phyloP scores from a whole-genome alignment of 768 basidiomycete species.

The Rubroboletus satanas region DNA sequence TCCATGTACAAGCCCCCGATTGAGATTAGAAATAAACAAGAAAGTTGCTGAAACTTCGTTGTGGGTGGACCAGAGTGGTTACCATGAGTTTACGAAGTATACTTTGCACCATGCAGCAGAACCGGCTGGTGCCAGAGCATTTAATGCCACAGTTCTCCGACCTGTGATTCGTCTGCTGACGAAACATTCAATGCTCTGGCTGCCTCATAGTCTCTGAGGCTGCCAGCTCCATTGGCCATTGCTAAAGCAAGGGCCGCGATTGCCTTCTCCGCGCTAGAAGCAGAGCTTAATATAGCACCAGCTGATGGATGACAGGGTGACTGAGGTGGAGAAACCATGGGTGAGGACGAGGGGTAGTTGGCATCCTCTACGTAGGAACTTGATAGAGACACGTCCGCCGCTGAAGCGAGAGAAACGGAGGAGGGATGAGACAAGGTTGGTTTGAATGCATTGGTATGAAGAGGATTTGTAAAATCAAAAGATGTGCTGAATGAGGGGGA shows the following conservation, averaged over 20 bases:
- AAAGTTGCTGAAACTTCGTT: constrained; percentile 4
- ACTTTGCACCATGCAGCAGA: constrained; percentile 1
- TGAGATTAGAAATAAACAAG: constrained; percentile 30
- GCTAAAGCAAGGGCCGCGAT: constrained; percentile 56
- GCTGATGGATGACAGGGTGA: constrained; percentile 10
- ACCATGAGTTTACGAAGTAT: not conserved
- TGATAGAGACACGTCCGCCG: constrained; percentile 4
- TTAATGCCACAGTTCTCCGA: constrained; percentile 60
- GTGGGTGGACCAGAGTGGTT: not conserved
- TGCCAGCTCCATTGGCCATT: constrained; percentile 61
- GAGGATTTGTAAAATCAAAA: constrained; percentile 21
- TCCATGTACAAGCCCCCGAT: constrained; percentile 15
- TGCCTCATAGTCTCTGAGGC: constrained; percentile 54
- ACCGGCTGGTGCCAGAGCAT: not conserved
- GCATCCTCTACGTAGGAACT: constrained; percentile 1
- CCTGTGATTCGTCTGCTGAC: constrained; percentile 40
- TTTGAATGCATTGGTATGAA: constrained; percentile 29
- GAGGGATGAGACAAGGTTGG: constrained; percentile 19
- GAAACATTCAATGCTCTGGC: constrained; percentile 38
- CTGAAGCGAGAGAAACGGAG: constrained; percentile 13
- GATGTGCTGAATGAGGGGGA: constrained; percentile 24
- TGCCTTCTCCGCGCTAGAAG: constrained; percentile 54
- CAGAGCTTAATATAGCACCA: constrained; percentile 15
- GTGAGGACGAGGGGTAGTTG: constrained; percentile 7
- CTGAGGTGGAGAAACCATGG: constrained; percentile 9